These are phyloP conservation scores for Suillus occidentalis DNA, from an alignment of 768 basidiomycete genomes.

Conservation along the genomic window DNA sequence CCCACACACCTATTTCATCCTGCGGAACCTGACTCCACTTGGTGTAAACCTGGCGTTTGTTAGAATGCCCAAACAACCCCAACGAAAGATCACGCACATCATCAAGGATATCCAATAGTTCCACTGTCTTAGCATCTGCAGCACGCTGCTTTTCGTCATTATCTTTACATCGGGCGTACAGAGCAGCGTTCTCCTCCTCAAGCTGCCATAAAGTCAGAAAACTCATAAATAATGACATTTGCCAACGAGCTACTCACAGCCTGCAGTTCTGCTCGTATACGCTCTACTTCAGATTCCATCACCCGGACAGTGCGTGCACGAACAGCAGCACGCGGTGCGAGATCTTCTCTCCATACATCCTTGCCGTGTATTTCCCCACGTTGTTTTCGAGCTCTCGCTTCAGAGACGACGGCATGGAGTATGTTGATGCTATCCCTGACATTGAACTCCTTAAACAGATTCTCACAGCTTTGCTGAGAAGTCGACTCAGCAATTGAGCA, in stretches of 20 bases:
- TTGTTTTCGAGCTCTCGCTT: slow-evolving; percentile 57
- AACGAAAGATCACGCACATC: slow-evolving; percentile 37
- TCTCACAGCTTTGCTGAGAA: slow-evolving; percentile 64
- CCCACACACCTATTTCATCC: slow-evolving; percentile 61
- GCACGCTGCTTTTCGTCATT: slow-evolving; percentile 46
- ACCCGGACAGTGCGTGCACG: slow-evolving; percentile 64
- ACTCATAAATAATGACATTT: background rate
- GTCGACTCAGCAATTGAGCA: background rate
- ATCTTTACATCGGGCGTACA: slow-evolving; percentile 49
- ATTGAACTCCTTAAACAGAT: slow-evolving; percentile 66
- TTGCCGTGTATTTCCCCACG: slow-evolving; percentile 41
- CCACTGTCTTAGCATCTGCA: slow-evolving; percentile 44
- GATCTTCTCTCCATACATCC: slow-evolving; percentile 65
- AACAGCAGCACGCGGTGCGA: slow-evolving; percentile 63
- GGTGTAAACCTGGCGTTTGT: slow-evolving; percentile 40
- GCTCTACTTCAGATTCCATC: slow-evolving; percentile 44
- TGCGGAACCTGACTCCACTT: slow-evolving; percentile 57
- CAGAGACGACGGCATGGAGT: slow-evolving; percentile 66
- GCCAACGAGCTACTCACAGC: background rate
- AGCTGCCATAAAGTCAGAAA: slow-evolving; percentile 39
- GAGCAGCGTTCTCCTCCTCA: slow-evolving; percentile 51
- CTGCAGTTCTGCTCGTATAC: slow-evolving; percentile 38
- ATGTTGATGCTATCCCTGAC: slow-evolving; percentile 70
- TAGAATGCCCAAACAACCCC: slow-evolving; percentile 3
- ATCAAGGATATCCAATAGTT: slow-evolving; percentile 55